phyloP scores from a whole-genome alignment of 192 early-diverging fungal species.

The Dissophora ornata region DNA sequence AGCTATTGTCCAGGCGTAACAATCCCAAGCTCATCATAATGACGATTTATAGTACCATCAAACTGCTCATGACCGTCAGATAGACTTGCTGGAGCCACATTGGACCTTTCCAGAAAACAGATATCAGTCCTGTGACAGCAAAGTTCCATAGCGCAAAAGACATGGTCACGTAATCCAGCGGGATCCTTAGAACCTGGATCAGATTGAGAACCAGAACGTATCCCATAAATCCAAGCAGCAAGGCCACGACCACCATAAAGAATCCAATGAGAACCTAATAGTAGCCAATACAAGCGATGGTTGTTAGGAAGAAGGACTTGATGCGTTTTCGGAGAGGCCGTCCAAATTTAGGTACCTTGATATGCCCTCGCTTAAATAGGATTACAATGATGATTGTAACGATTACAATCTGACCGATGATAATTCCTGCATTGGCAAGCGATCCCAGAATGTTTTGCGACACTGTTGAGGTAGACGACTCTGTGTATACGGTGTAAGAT shows the following conservation, averaged over 20 bases:
- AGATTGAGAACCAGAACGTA: constrained; percentile 67
- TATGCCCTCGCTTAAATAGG: constrained; percentile 80
- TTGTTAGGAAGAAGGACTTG: no score
- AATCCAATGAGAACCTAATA: constrained; percentile 75
- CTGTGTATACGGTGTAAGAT: constrained; percentile 40
- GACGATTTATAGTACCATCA: constrained; percentile 72
- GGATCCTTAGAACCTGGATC: constrained; percentile 64
- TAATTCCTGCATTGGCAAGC: constrained; percentile 72
- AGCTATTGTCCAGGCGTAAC: background rate
- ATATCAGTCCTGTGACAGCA: constrained; percentile 71
- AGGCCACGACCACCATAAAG: constrained; percentile 77
- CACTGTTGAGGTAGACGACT: constrained; percentile 29
- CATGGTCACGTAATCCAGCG: constrained; percentile 81
- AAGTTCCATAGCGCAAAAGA: constrained; percentile 86
- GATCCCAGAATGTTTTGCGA: constrained; percentile 50
- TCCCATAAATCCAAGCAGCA: constrained; percentile 81
- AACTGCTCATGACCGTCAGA: constrained; percentile 79
- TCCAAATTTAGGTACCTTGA: constrained; percentile 66
- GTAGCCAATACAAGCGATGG: background rate
- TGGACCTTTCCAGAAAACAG: constrained; percentile 89
- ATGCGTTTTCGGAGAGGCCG: no score
- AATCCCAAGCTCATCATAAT: background rate
- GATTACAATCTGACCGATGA: constrained; percentile 81
- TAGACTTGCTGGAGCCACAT: constrained; percentile 81
- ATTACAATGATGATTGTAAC: constrained; percentile 82